Conservation (phyloP, 345 rosid species). For the Gossypioides kirkii region DNA sequence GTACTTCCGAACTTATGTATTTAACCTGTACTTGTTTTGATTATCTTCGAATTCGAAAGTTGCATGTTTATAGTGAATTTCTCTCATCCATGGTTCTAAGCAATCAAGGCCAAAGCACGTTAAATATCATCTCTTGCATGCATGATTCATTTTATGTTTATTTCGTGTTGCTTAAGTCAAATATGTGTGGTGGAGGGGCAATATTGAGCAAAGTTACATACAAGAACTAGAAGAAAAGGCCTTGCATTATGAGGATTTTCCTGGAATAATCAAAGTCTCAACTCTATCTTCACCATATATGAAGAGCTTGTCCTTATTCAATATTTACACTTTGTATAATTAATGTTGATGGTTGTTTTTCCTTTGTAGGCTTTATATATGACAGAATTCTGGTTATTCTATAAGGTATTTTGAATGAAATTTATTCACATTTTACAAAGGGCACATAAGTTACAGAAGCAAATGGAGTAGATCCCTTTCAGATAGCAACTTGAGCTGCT, state of each 20-base stretch:
- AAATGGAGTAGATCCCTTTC: neutral
- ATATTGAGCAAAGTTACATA: no score
- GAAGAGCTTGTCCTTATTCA: neutral
- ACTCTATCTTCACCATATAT: neutral
- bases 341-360: neutral
- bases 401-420: neutral
- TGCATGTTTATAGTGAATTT: no score
- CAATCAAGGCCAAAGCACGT: no score
- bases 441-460: neutral
- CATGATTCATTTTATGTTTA: no score
- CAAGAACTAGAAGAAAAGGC: neutral
- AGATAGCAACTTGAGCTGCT: conserved; percentile 15
- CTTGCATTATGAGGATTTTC: neutral
- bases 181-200: no score
- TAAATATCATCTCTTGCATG: no score
- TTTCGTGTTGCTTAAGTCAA: no score
- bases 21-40: no score
- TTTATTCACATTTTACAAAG: conserved; percentile 5
- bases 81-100: no score
- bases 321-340: neutral
- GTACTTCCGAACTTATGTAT: no score
- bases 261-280: conserved; percentile 1
- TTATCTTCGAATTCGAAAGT: no score
- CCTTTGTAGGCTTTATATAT: neutral
- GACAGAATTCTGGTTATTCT: neutral